These are phyloP conservation scores for Venustampulla echinocandica DNA, from an alignment of 495 filamentous ascomycete species.

Conservation along the genomic window DNA sequence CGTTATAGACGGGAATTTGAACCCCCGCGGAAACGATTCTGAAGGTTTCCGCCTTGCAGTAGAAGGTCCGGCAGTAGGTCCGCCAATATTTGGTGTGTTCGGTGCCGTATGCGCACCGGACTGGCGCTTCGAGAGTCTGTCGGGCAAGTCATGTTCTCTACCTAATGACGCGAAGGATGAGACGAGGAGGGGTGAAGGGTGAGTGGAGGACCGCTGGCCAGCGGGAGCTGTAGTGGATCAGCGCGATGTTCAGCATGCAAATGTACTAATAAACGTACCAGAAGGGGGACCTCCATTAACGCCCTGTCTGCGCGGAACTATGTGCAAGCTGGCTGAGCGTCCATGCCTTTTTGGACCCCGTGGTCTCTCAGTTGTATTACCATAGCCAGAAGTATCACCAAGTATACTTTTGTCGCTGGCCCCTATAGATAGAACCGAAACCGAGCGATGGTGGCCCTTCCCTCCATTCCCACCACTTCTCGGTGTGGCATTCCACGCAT, in stretches of 20 bases:
- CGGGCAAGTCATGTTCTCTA: slow-evolving; percentile 4
- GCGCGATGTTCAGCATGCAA: background rate
- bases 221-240: slow-evolving; percentile 30
- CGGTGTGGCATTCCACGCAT: slow-evolving; percentile 15
- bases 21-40: slow-evolving; percentile 10
- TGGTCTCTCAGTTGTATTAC: slow-evolving; percentile 20
- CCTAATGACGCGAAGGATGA: slow-evolving; percentile 15
- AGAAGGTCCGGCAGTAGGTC: slow-evolving; percentile 4
- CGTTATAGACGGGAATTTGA: slow-evolving; percentile 18
- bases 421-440: slow-evolving; percentile 92
- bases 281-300: slow-evolving; percentile 33
- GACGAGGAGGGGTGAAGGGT: slow-evolving; percentile 18
- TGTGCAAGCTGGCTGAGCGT: slow-evolving; percentile 77
- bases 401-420: slow-evolving; percentile 44
- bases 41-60: slow-evolving; percentile 12
- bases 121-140: slow-evolving; percentile 24
- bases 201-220: slow-evolving; percentile 25
- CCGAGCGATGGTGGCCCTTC: slow-evolving; percentile 55
- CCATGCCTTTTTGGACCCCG: slow-evolving; percentile 56
- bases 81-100: slow-evolving; percentile 30
- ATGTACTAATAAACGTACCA: slow-evolving; percentile 28
- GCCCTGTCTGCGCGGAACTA: slow-evolving; percentile 46
- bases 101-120: slow-evolving; percentile 32
- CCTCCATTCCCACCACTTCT: slow-evolving; percentile 4
- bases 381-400: slow-evolving; percentile 33